These are phyloP conservation scores for Fusarium verrucosum DNA, from an alignment of 2,329 filamentous ascomycete genomes.

Conservation along the genomic window DNA sequence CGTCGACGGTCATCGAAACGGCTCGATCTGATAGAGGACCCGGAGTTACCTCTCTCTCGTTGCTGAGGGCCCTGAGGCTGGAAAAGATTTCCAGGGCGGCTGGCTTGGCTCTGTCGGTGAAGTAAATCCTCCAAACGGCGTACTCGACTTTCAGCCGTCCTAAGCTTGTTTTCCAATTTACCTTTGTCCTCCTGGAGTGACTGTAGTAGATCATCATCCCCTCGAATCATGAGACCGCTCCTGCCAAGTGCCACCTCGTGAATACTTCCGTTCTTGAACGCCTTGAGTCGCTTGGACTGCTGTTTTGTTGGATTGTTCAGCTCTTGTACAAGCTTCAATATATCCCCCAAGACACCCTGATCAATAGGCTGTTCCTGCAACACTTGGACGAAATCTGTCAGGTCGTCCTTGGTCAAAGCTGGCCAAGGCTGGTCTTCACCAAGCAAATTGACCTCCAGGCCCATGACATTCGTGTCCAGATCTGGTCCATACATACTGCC, in stretches of 20 bases:
- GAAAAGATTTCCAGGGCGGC: slow-evolving; percentile 65
- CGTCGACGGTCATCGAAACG: slow-evolving; percentile 56
- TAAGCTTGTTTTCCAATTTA: slow-evolving; percentile 76
- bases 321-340: slow-evolving; percentile 80
- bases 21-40: slow-evolving; percentile 58
- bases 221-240: slow-evolving; percentile 83
- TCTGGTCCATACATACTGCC: slow-evolving; percentile 77
- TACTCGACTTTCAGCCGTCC: slow-evolving; percentile 87
- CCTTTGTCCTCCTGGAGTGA: slow-evolving; percentile 85
- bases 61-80: slow-evolving; percentile 58
- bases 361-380: slow-evolving; percentile 74
- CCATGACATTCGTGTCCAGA: slow-evolving; percentile 74
- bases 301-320: slow-evolving; percentile 84
- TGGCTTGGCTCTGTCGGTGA: slow-evolving; percentile 78
- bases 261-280: slow-evolving; percentile 95
- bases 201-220: slow-evolving; percentile 83
- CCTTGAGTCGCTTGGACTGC: slow-evolving; percentile 85
- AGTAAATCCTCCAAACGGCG: slow-evolving; percentile 90
- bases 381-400: slow-evolving; percentile 76
- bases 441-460: slow-evolving; percentile 85
- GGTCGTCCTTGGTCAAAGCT: slow-evolving; percentile 74
- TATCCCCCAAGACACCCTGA: slow-evolving; percentile 72
- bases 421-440: slow-evolving; percentile 86
- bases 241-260: slow-evolving; percentile 90
- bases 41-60: slow-evolving; percentile 61